phyloP scores from a whole-genome alignment of 306 rosid genomes.

The Cucumis hystrix region DNA sequence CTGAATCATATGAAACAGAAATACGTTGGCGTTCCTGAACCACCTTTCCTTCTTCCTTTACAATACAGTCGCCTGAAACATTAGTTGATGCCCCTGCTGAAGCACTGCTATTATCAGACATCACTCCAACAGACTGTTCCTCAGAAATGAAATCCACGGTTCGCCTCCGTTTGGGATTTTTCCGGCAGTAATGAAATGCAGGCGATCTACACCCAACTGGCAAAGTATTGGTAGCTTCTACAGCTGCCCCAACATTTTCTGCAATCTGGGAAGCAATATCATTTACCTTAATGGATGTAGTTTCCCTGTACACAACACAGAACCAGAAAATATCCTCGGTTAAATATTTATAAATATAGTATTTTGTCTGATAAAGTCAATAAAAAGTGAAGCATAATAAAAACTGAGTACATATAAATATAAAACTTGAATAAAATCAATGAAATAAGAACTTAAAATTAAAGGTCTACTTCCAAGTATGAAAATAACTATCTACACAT shows the following conservation, averaged over 20 bases:
- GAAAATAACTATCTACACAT: neutral
- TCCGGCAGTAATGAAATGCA: conserved; percentile 70
- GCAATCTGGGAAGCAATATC: conserved; percentile 88
- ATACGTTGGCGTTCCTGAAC: conserved; percentile 19
- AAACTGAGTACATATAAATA: neutral
- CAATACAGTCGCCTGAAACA: conserved; percentile 25
- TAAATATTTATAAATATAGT: neutral
- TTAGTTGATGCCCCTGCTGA: conserved; percentile 25
- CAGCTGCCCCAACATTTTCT: conserved; percentile 79
- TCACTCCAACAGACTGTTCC: conserved; percentile 21
- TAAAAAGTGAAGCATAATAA: neutral
- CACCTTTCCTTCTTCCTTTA: conserved; percentile 28
- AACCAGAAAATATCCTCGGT: conserved; percentile 13
- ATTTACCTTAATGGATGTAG: conserved; percentile 87
- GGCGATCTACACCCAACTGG: conserved; percentile 46
- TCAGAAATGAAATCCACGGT: conserved; percentile 31
- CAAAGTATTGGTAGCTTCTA: conserved; percentile 65
- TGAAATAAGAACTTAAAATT: neutral
- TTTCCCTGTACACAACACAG: conserved; percentile 57
- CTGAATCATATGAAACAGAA: conserved; percentile 32
- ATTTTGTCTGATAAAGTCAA: neutral
- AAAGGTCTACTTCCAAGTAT: neutral
- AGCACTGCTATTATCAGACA: conserved; percentile 26
- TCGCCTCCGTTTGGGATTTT: conserved; percentile 75
- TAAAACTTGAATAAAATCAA: neutral